These are phyloP conservation scores for Hemerocallis citrina DNA, from an alignment of 106 monocot genomes.

Conservation along the genomic window DNA sequence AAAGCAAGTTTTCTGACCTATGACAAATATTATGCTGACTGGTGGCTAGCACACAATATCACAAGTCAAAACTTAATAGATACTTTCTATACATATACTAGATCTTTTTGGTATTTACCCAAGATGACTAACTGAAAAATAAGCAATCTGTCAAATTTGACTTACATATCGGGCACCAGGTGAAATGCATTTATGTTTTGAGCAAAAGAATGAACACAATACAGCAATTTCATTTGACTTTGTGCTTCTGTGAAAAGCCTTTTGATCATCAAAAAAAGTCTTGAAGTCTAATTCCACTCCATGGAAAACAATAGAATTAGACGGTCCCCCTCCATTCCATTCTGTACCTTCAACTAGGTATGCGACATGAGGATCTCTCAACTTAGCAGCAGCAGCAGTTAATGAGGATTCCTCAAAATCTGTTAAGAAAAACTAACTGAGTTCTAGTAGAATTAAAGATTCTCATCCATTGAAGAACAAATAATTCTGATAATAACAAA, in stretches of 20 bases:
- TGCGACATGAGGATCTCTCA: constrained; percentile 57
- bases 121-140: no score
- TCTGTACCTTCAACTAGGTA: constrained; percentile 55
- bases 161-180: constrained; percentile 41
- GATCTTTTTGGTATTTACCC: no score
- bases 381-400: constrained; percentile 33
- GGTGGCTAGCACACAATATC: no score
- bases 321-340: constrained; percentile 10
- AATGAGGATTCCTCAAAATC: constrained; percentile 40
- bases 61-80: no score
- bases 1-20: no score
- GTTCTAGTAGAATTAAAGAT: no score
- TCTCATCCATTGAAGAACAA: background rate
- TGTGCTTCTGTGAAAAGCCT: background rate
- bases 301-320: constrained; percentile 50
- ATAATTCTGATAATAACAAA: background rate
- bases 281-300: constrained; percentile 39
- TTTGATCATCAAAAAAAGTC: background rate
- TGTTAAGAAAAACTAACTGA: constrained; percentile 13
- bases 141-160: background rate
- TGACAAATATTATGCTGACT: no score
- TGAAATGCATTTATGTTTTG: constrained; percentile 21
- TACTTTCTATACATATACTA: no score
- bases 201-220: constrained; percentile 56
- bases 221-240: constrained; percentile 13